Conservation (phyloP, 2,329 filamentous ascomycete genomes). For the Alternaria burnsii region DNA sequence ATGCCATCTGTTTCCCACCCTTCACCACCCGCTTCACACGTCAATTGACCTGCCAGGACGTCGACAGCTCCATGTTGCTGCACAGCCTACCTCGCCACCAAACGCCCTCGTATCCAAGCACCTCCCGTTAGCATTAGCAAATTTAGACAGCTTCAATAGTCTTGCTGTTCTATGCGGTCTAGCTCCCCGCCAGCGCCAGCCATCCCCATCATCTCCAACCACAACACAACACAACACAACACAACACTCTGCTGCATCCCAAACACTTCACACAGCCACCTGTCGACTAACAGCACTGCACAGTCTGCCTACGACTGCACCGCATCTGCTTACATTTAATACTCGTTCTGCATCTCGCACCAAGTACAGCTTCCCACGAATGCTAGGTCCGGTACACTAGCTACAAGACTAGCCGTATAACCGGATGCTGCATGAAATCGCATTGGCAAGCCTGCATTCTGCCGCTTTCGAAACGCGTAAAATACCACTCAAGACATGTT, state of each 20-base stretch:
- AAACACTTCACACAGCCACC: background rate
- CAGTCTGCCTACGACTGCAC: conserved; percentile 1
- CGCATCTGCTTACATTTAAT: background rate
- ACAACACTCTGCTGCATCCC: background rate
- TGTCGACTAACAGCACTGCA: background rate
- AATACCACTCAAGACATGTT: background rate
- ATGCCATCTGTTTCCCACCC: background rate
- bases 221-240: background rate
- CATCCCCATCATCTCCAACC: background rate
- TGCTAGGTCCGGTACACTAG: conserved; percentile 3
- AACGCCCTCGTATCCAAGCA: background rate
- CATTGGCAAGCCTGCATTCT: background rate
- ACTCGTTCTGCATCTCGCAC: conserved; percentile 16
- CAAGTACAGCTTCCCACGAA: conserved; percentile 10
- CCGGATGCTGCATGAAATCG: background rate
- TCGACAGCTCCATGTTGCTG: background rate
- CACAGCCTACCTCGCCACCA: conserved; percentile 4
- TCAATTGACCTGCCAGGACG: conserved; percentile 1
- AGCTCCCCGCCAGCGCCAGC: background rate
- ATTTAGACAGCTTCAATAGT: conserved; percentile 15
- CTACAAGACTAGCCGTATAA: conserved; percentile 1
- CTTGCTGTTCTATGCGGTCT: conserved; percentile 6
- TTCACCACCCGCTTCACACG: background rate
- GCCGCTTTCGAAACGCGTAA: background rate
- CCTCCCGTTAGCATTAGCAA: conserved; percentile 7